phyloP scores from a whole-genome alignment of 176 grass and related monocot species.

The Bromus sterilis region DNA sequence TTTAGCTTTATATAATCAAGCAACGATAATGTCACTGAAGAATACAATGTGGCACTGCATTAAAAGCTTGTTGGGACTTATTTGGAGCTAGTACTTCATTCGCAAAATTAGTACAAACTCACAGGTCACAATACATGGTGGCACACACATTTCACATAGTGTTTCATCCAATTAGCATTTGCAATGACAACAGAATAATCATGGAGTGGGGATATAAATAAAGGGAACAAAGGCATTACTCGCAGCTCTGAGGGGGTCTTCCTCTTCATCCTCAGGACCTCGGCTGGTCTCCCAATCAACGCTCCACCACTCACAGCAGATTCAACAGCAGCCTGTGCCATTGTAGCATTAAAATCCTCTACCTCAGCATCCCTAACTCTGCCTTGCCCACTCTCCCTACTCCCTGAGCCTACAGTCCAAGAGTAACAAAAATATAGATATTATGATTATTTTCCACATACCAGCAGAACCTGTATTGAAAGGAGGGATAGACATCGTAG shows the following conservation, averaged over 20 bases:
- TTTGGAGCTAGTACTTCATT: neutral
- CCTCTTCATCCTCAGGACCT: constrained; percentile 55
- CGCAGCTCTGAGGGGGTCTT: constrained; percentile 83
- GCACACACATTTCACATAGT: neutral
- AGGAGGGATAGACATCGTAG: neutral
- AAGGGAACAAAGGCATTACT: constrained; percentile 27
- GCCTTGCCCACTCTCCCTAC: neutral
- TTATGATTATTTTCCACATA: neutral
- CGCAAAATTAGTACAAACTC: neutral
- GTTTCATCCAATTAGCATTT: neutral
- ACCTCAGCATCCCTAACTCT: constrained; percentile 7
- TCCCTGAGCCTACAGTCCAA: neutral
- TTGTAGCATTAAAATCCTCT: constrained; percentile 5
- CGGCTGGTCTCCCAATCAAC: constrained; percentile 21
- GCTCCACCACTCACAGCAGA: constrained; percentile 23
- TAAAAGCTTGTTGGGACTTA: neutral
- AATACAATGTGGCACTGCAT: neutral
- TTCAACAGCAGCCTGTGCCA: constrained; percentile 64
- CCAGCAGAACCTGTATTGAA: neutral
- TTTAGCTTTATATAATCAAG: neutral
- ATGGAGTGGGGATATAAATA: neutral
- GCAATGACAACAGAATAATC: neutral
- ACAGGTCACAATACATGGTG: neutral
- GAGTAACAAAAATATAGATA: neutral
- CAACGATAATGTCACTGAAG: neutral